These are phyloP conservation scores for Kwoniella dendrophila DNA, from an alignment of 768 basidiomycete species.

Conservation along the genomic window DNA sequence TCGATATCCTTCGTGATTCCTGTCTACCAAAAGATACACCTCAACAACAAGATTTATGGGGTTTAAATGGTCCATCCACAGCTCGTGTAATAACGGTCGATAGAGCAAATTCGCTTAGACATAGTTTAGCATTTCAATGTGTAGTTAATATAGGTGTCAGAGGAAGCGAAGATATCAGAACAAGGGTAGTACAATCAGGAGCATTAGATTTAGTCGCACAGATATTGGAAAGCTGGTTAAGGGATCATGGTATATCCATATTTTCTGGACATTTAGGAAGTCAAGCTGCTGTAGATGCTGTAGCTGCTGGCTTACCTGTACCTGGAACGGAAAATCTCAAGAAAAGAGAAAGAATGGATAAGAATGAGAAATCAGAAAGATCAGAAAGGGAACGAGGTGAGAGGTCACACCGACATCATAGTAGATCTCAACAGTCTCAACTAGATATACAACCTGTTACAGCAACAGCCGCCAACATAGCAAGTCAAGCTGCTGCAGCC, in stretches of 20 bases:
- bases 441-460: conserved; percentile 5
- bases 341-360: conserved; percentile 8
- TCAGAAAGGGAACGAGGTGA: conserved; percentile 2
- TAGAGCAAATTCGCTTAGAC: conserved; percentile 49
- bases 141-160: conserved; percentile 96
- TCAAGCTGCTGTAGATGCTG: conserved; percentile 44
- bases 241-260: conserved; percentile 81
- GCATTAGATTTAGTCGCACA: conserved; percentile 91
- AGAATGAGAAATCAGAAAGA: conserved; percentile 5
- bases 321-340: conserved; percentile 21
- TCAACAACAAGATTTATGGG: conserved; percentile 51
- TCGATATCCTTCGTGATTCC: conserved; percentile 79
- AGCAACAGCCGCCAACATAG: conserved; percentile 8
- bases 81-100: conserved; percentile 53
- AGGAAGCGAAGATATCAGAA: conserved; percentile 87
- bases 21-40: conserved; percentile 41
- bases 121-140: conserved; percentile 92
- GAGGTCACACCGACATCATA: conserved; percentile 19
- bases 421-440: conserved; percentile 4
- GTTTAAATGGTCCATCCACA: conserved; percentile 53
- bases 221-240: conserved; percentile 89
- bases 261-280: conserved; percentile 77
- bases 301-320: conserved; percentile 24
- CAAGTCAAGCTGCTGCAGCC: conserved; percentile 16
- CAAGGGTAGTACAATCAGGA: conserved; percentile 90